Evolutionary conservation across 1,284 basidiomycete species (phyloP), one percentile per base, ranked within the genome.

Genomic region (Boletus smithii): DNA sequence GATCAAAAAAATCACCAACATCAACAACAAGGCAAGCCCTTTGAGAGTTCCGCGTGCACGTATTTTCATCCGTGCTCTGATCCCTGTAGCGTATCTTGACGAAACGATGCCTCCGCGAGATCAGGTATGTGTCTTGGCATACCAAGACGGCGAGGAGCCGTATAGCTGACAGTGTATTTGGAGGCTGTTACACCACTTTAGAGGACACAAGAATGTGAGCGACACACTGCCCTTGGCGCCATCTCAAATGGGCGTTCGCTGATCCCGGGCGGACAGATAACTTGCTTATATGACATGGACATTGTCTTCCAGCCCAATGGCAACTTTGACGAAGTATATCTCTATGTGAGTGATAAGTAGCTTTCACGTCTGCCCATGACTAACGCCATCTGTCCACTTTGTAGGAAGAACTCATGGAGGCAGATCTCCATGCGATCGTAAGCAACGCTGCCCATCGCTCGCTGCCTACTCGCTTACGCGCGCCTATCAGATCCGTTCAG

Each of bases 391-490:
- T n/a, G 11, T 39, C 34, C 13, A 29, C 16, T 17, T 35, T 51
- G 27, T 54, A 91, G 86, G 92, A 97, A 74, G 94, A 97, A 68
- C 82, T 98, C 54, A 99, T 99, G 97, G 97, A 99, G 69, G 97
- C 97, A 43, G 97, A 99, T 78, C 78, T 99, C 16, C 97, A 99
- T 64, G 97, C 95, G 17, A 99, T 99, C 67, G 94, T 94, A 60
- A 61, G 53, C 38, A 14, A 16, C 32, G 4, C 22, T 27, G n/a
- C 24, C 8, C 16, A 26, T 37, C 29, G 18, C 22, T 41, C 2
- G 16, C 26, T 9, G 3, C 33, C 26, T 20, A 8, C 26, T 42
- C 24, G 40, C 50, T 50, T 16, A 59, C 37, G 22, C 32, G 36
- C 41, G 37, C 26, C 36, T 36, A 30, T 29, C 61, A 94, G 92